A percentile compares a stretch with the other conserved stretches of the same genome.
Evolutionary conservation across 2,329 filamentous ascomycete species (phyloP).

Genomic region (Septoria petroselini): DNA sequence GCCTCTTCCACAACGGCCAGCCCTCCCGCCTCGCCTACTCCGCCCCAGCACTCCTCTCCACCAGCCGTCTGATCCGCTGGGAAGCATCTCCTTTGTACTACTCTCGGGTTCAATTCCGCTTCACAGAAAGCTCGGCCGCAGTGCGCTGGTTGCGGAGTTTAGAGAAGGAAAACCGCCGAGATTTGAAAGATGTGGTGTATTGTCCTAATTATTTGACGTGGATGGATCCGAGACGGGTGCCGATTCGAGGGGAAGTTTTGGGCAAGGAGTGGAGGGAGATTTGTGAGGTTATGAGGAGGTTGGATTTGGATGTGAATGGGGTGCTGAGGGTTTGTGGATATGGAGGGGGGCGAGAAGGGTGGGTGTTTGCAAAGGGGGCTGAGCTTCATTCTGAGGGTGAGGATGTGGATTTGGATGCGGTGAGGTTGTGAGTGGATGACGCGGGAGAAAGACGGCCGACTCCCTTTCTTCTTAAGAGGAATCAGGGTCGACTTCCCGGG

Average conservation of each 20-base stretch:
- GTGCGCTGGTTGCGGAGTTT: not conserved
- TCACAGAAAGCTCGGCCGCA: not conserved
- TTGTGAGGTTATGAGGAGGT: not conserved
- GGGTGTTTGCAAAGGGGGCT: not conserved
- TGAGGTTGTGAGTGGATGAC: too few relatives aligned
- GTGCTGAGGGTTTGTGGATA: slow-evolving; percentile 4
- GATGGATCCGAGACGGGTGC: slow-evolving; percentile 4
- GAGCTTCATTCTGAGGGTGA: not conserved
- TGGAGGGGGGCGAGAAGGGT: slow-evolving; percentile 5
- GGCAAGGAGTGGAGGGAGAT: slow-evolving; percentile 6
- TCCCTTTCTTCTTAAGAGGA: too few relatives aligned
- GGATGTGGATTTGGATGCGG: too few relatives aligned
- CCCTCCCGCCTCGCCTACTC: not conserved
- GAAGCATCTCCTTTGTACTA: slow-evolving; percentile 5
- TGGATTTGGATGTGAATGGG: not conserved
- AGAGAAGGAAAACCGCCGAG: not conserved
- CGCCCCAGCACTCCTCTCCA: not conserved
- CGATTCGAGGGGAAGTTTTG: not conserved
- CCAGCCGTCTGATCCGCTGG: not conserved
- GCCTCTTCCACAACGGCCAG: not conserved
- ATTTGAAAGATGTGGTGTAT: slow-evolving; percentile 1
- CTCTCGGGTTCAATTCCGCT: slow-evolving; percentile 3
- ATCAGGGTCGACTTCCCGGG: too few relatives aligned
- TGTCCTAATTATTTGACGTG: slow-evolving; percentile 6
- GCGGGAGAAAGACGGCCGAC: too few relatives aligned